Evolutionary conservation across 192 early-diverging fungal species (phyloP), one percentile per base, ranked within the genome.

Genomic region (Coemansia sp.): DNA sequence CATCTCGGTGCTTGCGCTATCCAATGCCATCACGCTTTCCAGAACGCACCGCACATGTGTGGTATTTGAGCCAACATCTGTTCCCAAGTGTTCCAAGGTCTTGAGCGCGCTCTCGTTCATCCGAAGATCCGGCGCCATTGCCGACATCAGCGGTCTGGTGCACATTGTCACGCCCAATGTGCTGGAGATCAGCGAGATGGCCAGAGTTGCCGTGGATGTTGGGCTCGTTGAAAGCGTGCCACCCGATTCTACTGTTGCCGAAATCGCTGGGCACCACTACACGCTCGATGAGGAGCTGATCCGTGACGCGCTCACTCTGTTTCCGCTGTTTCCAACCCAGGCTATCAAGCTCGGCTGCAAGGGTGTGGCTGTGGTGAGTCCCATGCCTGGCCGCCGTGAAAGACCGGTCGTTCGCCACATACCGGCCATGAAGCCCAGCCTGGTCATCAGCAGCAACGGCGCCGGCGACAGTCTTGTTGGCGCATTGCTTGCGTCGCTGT

Each of bases 31-130:
- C 6, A 57, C 71, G 15, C 72, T 68, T 1, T 85, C 86, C 21
- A 47, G 42, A 6, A n/a, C 56, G 9, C 11, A 19, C 26, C 15
- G 59, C 5, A 15, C 63, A 5, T 69, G 68, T 74, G 86, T 85
- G 0, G 84, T 97, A 26, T 97, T 95, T 74, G 97, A 99, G 63
- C 95, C 97, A 0, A 99, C 97, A 1, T 97, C 95, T 7, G 84
- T 91, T 13, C 86, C 90, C 8, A 99, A 99, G 67, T 88, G 90
- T 32, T 67, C 80, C 3, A 84, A 72, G 23, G 23, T 95, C 13
- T 76, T 90, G 16, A 64, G 57, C 5, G 84, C 79, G n/a, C 60
- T 88, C 39, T 76, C 84, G 10, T 52, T 40, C 12, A 74, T 83
- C 39, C 68, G 85, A 23, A 37, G 65, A n/a, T 65, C 65, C 0